A percentile compares a stretch with the other conserved stretches of the same genome.
Conservation (phyloP, 1,139 yeast genomes). For the Candida glucosophila region DNA sequence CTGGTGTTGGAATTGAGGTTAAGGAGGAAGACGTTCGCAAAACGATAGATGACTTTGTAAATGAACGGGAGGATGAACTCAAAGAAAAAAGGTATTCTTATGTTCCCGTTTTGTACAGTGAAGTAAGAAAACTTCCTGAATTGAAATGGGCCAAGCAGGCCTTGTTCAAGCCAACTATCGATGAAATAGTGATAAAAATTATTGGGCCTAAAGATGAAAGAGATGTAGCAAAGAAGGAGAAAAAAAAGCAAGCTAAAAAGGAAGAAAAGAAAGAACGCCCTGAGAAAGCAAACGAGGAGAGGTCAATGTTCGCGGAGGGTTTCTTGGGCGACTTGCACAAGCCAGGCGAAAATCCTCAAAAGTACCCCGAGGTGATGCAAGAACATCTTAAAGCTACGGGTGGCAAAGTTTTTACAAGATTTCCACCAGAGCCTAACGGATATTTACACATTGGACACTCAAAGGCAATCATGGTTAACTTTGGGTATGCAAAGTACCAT, state of each 20-base stretch:
- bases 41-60: slow-evolving; percentile 53
- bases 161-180: slow-evolving; percentile 79
- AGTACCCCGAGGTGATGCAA: slow-evolving; percentile 72
- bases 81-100: slow-evolving; percentile 65
- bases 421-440: slow-evolving; percentile 99
- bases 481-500: slow-evolving; percentile 84
- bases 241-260: slow-evolving; percentile 35
- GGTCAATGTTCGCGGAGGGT: slow-evolving; percentile 93
- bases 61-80: slow-evolving; percentile 48
- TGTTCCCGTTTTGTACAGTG: slow-evolving; percentile 70
- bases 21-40: slow-evolving; percentile 55
- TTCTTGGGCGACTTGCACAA: slow-evolving; percentile 92
- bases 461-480: slow-evolving; percentile 94
- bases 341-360: slow-evolving; percentile 92
- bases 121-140: slow-evolving; percentile 60
- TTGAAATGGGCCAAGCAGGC: slow-evolving; percentile 92
- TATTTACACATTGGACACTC: slow-evolving; percentile 96
- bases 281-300: slow-evolving; percentile 24
- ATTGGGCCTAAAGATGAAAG: slow-evolving; percentile 96
- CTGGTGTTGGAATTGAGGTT: slow-evolving; percentile 80
- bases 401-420: slow-evolving; percentile 84
- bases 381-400: slow-evolving; percentile 70
- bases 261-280: slow-evolving; percentile 11
- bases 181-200: slow-evolving; percentile 56
- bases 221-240: slow-evolving; percentile 74